Evolutionary conservation across 2,329 filamentous ascomycete genomes (phyloP).

Genomic region (Curvularia verruculosa): DNA sequence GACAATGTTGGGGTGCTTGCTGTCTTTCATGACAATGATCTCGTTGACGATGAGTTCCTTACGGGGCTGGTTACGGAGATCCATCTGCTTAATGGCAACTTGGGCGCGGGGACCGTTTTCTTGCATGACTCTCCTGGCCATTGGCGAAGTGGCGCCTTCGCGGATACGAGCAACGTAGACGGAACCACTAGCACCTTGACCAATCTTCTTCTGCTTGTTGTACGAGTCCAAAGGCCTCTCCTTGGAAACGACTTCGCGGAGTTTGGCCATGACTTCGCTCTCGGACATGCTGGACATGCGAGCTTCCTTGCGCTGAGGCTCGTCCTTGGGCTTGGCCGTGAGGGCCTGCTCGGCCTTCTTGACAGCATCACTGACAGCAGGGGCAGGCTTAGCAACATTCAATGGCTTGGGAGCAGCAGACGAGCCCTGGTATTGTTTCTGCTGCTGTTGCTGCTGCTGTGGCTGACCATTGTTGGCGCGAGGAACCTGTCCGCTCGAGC

Average conservation of each 20-base stretch:
- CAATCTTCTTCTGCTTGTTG: conserved; percentile 99
- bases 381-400: conserved; percentile 57
- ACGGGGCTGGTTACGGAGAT: conserved; percentile 92
- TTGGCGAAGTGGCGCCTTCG: conserved; percentile 79
- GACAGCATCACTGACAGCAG: conserved; percentile 68
- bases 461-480: conserved; percentile 54
- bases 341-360: conserved; percentile 90
- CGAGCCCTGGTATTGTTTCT: conserved; percentile 50
- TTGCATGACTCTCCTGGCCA: conserved; percentile 78
- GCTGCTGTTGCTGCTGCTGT: conserved; percentile 42
- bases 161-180: conserved; percentile 98
- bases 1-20: conserved; percentile 96
- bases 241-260: conserved; percentile 93
- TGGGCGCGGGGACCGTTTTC: conserved; percentile 82
- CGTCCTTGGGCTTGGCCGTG: conserved; percentile 71
- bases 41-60: conserved; percentile 99
- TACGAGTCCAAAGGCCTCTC: conserved; percentile 94
- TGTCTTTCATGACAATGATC: conserved; percentile 99
- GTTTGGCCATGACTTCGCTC: conserved; percentile 92
- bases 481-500: conserved; percentile 49
- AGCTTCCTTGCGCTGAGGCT: conserved; percentile 83
- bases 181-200: conserved; percentile 95
- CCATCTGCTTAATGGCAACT: conserved; percentile 99
- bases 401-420: conserved; percentile 62
- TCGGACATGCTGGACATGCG: conserved; percentile 99